phyloP scores from a whole-genome alignment of 768 basidiomycete species.

The Serendipita vermifera region DNA sequence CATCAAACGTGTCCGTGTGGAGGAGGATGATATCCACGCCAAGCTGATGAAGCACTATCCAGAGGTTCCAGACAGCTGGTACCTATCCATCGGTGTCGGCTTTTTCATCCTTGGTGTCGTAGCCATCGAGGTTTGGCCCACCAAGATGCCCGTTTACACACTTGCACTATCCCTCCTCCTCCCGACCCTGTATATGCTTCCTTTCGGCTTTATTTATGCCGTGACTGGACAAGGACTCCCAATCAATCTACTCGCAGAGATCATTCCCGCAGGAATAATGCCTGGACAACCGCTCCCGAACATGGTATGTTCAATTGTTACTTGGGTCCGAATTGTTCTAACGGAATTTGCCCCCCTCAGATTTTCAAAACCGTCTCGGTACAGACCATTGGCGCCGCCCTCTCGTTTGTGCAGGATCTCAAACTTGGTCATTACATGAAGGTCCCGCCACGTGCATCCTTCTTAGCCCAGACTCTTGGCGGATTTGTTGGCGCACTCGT shows the following conservation, averaged over 20 bases:
- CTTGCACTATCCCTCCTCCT: constrained; percentile 27
- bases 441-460: constrained; percentile 32
- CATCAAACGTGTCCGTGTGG: constrained; percentile 23
- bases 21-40: constrained; percentile 35
- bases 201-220: constrained; percentile 33
- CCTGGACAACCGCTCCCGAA: constrained; percentile 30
- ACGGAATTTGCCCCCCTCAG: constrained; percentile 17
- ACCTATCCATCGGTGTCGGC: constrained; percentile 25
- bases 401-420: constrained; percentile 25
- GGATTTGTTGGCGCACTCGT: constrained; percentile 25
- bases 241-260: constrained; percentile 32
- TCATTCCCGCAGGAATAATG: constrained; percentile 33
- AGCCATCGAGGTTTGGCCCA: constrained; percentile 33
- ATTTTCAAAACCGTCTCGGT: constrained; percentile 28
- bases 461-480: constrained; percentile 27
- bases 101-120: constrained; percentile 26
- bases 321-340: background rate
- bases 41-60: constrained; percentile 35
- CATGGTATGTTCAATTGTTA: constrained; percentile 24
- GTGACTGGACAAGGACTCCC: constrained; percentile 27
- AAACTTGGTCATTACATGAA: constrained; percentile 38
- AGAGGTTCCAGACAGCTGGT: constrained; percentile 31
- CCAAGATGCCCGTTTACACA: constrained; percentile 42
- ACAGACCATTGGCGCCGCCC: constrained; percentile 22
- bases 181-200: constrained; percentile 30